phyloP scores from a whole-genome alignment of 2,329 filamentous ascomycete genomes.

The Neofusicoccum sp. region DNA sequence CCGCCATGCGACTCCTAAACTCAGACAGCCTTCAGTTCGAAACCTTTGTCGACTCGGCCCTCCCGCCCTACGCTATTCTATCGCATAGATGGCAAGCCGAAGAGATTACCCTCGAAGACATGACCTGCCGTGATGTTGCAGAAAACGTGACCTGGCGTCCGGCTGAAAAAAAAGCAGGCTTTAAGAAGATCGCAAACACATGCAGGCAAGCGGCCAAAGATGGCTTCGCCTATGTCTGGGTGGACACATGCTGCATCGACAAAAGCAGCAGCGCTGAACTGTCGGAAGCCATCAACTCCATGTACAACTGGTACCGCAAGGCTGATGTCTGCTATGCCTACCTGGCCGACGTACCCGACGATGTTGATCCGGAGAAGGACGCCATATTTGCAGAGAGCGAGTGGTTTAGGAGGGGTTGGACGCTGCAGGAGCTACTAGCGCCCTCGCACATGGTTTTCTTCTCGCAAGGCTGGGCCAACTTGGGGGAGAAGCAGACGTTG shows the following conservation, averaged over 20 bases:
- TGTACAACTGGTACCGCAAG: constrained; percentile 23
- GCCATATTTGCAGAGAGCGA: neutral
- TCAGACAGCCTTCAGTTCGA: too few relatives aligned
- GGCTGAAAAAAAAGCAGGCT: neutral
- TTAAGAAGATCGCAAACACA: neutral
- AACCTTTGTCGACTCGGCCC: too few relatives aligned
- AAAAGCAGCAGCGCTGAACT: constrained; percentile 22
- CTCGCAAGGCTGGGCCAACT: neutral
- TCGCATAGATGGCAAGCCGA: constrained; percentile 16
- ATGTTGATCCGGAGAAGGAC: neutral
- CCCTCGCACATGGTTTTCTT: constrained; percentile 8
- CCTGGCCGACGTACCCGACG: constrained; percentile 19
- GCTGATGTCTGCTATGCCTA: constrained; percentile 20
- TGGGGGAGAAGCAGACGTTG: neutral
- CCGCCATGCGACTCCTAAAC: too few relatives aligned
- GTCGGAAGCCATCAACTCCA: constrained; percentile 23
- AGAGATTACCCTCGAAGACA: constrained; percentile 7
- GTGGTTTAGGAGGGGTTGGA: constrained; percentile 19
- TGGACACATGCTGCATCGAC: constrained; percentile 25
- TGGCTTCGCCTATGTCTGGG: constrained; percentile 24
- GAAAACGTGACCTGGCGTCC: too few relatives aligned
- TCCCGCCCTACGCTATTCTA: constrained; percentile 11
- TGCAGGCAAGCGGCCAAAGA: constrained; percentile 18
- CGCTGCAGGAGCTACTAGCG: constrained; percentile 19
- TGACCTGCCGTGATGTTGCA: too few relatives aligned